Evolutionary conservation across 306 rosid genomes (phyloP).

Genomic region (Lotus japonicus): DNA sequence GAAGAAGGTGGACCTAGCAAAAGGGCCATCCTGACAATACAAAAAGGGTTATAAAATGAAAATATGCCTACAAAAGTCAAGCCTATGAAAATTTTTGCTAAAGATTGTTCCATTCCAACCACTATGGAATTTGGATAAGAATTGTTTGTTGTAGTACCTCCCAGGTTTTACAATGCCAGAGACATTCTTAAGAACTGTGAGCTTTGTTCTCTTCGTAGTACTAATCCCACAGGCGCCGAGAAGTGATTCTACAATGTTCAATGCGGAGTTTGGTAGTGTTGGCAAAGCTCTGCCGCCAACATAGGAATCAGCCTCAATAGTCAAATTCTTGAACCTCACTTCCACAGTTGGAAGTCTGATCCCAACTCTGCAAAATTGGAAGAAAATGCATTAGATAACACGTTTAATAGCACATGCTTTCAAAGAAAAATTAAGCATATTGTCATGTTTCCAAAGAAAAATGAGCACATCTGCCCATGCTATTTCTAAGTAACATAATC

Average conservation of each 20-base stretch:
- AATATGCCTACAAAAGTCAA: not conserved
- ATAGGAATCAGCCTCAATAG: conserved; percentile 65
- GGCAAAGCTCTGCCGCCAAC: conserved; percentile 85
- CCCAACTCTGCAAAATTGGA: conserved; percentile 58
- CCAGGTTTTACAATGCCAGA: conserved; percentile 84
- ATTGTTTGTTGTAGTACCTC: conserved; percentile 36
- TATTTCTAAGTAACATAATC: not conserved
- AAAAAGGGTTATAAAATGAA: not conserved
- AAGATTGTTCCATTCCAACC: not conserved
- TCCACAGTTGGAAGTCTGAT: conserved; percentile 80
- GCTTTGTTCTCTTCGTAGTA: conserved; percentile 51
- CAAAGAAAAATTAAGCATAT: not conserved
- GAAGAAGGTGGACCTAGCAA: conserved; percentile 91
- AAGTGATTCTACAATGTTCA: conserved; percentile 53
- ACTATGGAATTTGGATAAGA: not conserved
- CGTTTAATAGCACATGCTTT: no score
- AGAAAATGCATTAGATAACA: not conserved
- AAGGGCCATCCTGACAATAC: conserved; percentile 68
- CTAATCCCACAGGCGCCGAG: conserved; percentile 50
- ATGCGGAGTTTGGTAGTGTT: conserved; percentile 59
- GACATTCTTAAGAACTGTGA: conserved; percentile 79
- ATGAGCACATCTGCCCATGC: no score
- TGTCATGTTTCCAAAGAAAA: not conserved
- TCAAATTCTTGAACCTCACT: conserved; percentile 70
- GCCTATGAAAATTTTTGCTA: not conserved